These are phyloP conservation scores for Chlorella variabilis DNA, from an alignment of 163 green algal genomes.

Conservation along the genomic window DNA sequence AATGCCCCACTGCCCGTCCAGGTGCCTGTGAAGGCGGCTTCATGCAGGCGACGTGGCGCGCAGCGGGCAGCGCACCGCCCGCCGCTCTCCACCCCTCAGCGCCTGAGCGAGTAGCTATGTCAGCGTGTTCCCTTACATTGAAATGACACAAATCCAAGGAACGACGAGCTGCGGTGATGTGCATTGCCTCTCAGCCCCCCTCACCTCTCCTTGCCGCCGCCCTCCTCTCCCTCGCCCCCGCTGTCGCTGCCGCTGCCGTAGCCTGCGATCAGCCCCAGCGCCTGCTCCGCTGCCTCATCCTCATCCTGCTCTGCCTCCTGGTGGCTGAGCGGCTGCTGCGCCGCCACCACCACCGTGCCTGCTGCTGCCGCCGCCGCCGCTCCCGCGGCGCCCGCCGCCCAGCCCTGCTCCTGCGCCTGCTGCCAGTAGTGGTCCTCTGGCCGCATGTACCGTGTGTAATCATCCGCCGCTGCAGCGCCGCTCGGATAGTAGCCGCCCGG, in stretches of 20 bases:
- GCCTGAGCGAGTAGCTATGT: no score
- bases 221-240: no score
- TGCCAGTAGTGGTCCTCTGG: slow-evolving; percentile 9
- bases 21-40: no score
- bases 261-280: slow-evolving; percentile 22
- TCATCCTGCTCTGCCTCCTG: background rate
- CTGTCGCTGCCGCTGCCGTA: slow-evolving; percentile 34
- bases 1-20: no score
- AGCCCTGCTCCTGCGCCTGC: background rate
- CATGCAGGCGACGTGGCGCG: no score
- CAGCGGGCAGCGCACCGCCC: no score
- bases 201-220: no score
- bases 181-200: no score
- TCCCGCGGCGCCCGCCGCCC: background rate
- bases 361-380: background rate
- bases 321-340: background rate
- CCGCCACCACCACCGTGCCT: background rate
- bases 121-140: no score
- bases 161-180: no score
- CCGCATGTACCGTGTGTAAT: slow-evolving; percentile 14
- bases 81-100: no score
- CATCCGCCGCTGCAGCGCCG: background rate
- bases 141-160: no score
- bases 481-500: background rate
- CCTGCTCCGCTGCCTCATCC: slow-evolving; percentile 14